Conservation (phyloP, 257 asterid genomes). For the Scutellaria baicalensis region DNA sequence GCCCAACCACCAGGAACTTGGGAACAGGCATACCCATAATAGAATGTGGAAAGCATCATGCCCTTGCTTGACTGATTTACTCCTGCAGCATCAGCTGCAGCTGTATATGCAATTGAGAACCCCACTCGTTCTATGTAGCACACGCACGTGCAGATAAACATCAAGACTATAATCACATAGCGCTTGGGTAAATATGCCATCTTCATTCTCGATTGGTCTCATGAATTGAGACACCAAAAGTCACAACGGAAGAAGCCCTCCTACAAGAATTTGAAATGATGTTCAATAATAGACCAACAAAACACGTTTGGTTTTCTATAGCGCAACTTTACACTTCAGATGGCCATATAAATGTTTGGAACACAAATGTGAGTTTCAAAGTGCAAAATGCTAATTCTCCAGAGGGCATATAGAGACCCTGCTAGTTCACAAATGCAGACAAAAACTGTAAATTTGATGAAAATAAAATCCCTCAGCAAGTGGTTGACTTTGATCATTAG, state of each 20-base stretch:
- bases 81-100: conserved; percentile 87
- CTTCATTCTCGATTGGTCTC: conserved; percentile 54
- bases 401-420: too few species aligned
- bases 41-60: conserved; percentile 74
- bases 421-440: too few species aligned
- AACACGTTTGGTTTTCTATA: not conserved
- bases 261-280: not conserved
- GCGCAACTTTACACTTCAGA: too few species aligned
- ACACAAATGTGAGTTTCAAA: too few species aligned
- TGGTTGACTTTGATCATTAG: too few species aligned
- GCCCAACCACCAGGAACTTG: conserved; percentile 99
- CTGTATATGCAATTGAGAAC: conserved; percentile 86
- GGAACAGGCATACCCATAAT: conserved; percentile 88
- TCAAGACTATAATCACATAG: conserved; percentile 59
- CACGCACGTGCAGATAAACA: conserved; percentile 81
- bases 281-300: not conserved
- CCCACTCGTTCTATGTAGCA: conserved; percentile 94
- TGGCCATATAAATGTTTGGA: too few species aligned
- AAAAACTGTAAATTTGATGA: too few species aligned
- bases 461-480: too few species aligned
- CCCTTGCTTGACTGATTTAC: conserved; percentile 83
- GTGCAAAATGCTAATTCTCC: too few species aligned
- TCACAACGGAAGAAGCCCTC: conserved; percentile 23
- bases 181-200: conserved; percentile 54
- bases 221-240: conserved; percentile 22